Evolutionary conservation across 2,329 filamentous ascomycete genomes (phyloP).

Genomic region (Xylaria sp.): DNA sequence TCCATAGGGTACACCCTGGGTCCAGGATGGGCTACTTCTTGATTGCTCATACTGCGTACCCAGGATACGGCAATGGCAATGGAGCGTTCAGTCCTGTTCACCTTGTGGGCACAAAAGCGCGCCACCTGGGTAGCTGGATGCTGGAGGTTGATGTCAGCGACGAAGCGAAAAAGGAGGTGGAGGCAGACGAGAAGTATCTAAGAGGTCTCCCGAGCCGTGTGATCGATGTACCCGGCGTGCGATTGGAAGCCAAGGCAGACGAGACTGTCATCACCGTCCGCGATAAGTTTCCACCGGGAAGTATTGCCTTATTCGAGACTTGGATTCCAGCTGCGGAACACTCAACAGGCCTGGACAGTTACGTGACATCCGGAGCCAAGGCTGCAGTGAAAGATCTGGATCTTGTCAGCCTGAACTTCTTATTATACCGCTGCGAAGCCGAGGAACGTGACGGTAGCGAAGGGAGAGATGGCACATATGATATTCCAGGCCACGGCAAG

Average conservation of each 20-base stretch:
- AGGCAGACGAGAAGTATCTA: constrained; percentile 71
- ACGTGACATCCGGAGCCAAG: constrained; percentile 79
- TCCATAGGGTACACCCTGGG: constrained; percentile 90
- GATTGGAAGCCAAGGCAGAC: constrained; percentile 70
- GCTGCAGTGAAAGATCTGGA: constrained; percentile 75
- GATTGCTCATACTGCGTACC: constrained; percentile 94
- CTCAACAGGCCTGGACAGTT: constrained; percentile 79
- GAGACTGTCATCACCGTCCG: constrained; percentile 81
- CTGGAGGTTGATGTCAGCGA: constrained; percentile 83
- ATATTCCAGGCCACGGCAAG: constrained; percentile 79
- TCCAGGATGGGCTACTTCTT: constrained; percentile 93
- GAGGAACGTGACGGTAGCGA: constrained; percentile 81
- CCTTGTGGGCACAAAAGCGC: constrained; percentile 81
- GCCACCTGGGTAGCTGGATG: constrained; percentile 87
- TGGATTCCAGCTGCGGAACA: constrained; percentile 91
- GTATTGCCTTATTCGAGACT: constrained; percentile 93
- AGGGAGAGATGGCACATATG: constrained; percentile 84
- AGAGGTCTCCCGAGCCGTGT: constrained; percentile 84
- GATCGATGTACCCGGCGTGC: constrained; percentile 71
- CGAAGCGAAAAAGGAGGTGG: constrained; percentile 65
- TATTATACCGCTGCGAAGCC: constrained; percentile 87
- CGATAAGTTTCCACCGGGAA: constrained; percentile 86
- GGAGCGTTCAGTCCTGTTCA: constrained; percentile 78
- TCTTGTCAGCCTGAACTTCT: constrained; percentile 85
- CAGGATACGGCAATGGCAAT: constrained; percentile 84